Conservation (phyloP, 2,329 filamentous ascomycete genomes). For the Colletotrichum sp. region DNA sequence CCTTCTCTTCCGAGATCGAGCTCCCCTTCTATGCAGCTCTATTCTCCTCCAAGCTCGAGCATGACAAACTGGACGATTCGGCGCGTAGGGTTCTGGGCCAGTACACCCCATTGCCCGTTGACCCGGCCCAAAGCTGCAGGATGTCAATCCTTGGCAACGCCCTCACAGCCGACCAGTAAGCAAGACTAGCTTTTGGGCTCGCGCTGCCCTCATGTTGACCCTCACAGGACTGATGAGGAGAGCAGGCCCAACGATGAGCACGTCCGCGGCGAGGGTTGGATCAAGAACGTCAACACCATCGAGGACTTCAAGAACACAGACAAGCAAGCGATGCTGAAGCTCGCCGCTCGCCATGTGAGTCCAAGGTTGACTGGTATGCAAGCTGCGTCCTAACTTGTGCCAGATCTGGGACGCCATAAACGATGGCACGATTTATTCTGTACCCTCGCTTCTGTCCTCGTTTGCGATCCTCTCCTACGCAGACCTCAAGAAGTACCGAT, state of each 20-base stretch:
- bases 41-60: conserved; percentile 92
- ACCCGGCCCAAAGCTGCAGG: conserved; percentile 78
- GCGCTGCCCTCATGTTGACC: conserved; percentile 21
- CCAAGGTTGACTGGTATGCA: not conserved
- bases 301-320: conserved; percentile 90
- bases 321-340: conserved; percentile 77
- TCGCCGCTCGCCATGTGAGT: conserved; percentile 77
- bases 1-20: conserved; percentile 93
- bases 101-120: conserved; percentile 82
- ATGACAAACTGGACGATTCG: conserved; percentile 96
- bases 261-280: conserved; percentile 88
- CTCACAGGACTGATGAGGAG: conserved; percentile 29
- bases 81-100: conserved; percentile 84
- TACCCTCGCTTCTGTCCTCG: conserved; percentile 87
- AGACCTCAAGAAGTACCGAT: conserved; percentile 96
- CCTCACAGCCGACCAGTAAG: conserved; percentile 82
- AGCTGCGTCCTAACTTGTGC: not conserved
- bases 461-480: conserved; percentile 92
- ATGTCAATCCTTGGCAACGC: conserved; percentile 92
- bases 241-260: conserved; percentile 70
- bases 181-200: conserved; percentile 43
- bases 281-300: conserved; percentile 95
- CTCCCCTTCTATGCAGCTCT: conserved; percentile 92
- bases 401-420: conserved; percentile 98
- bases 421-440: conserved; percentile 94